A percentile compares a stretch with the other conserved stretches of the same genome.
Evolutionary conservation across 2,329 filamentous ascomycete species (phyloP).

Genomic region (Simplicillium sp.): DNA sequence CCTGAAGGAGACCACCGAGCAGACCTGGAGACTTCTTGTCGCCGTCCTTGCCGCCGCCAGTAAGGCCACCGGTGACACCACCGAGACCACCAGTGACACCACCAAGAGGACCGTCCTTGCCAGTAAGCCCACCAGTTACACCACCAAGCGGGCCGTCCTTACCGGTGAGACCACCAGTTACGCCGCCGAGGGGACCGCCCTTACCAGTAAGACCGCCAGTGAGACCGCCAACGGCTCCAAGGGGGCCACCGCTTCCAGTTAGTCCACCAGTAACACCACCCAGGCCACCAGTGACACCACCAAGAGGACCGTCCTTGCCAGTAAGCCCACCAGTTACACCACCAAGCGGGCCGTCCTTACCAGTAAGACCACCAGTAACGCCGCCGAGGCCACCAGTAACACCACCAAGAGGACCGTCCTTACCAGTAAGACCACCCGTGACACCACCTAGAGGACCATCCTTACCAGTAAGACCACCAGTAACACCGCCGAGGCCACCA

Average conservation of each 20-base stretch:
- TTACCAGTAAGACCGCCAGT: neutral
- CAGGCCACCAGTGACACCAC: neutral
- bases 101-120: too few species aligned
- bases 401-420: slow-evolving; percentile 1
- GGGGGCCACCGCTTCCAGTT: neutral
- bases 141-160: neutral
- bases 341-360: neutral
- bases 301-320: neutral
- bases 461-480: neutral
- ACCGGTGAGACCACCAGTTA: neutral
- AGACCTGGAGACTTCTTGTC: too few species aligned
- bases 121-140: neutral
- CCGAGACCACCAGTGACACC: too few species aligned
- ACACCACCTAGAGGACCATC: neutral
- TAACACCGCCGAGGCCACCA: too few species aligned
- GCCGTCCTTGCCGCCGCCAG: too few species aligned
- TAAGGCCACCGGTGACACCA: too few species aligned
- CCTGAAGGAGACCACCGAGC: too few species aligned
- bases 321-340: slow-evolving; percentile 1
- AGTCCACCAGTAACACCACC: neutral
- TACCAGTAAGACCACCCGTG: neutral
- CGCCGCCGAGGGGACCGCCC: neutral
- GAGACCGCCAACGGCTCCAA: neutral
- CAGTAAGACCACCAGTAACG: slow-evolving; percentile 1
- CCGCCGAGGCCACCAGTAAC: slow-evolving; percentile 1